phyloP scores from a whole-genome alignment of 176 grass and related monocot species.

The Urochloa ruziziensis region DNA sequence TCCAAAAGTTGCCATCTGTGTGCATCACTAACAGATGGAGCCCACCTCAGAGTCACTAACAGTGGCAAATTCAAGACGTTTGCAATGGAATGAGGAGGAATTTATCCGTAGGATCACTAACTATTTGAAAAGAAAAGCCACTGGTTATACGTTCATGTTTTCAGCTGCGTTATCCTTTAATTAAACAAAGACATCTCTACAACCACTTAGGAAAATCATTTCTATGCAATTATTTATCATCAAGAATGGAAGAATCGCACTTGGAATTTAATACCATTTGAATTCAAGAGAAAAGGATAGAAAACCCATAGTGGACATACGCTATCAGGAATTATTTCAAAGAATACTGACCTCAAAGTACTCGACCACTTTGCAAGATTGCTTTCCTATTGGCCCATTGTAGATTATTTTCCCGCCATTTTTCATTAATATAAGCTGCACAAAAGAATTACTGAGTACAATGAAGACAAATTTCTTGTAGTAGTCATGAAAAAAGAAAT shows the following conservation, averaged over 20 bases:
- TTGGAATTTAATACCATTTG: background rate
- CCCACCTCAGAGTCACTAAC: too few species aligned
- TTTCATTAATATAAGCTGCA: constrained; percentile 56
- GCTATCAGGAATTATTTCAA: background rate
- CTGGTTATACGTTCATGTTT: background rate
- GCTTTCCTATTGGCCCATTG: constrained; percentile 44
- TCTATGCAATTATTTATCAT: background rate
- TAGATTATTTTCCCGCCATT: constrained; percentile 73
- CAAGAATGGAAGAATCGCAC: background rate
- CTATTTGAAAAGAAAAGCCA: background rate
- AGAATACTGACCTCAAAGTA: constrained; percentile 55
- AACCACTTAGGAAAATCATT: background rate
- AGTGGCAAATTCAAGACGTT: too few species aligned
- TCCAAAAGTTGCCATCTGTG: too few species aligned
- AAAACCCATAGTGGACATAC: background rate
- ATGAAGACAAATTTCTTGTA: background rate
- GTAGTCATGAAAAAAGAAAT: background rate
- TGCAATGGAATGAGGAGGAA: too few species aligned
- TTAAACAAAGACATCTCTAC: background rate
- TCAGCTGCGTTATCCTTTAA: background rate
- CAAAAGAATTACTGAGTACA: background rate
- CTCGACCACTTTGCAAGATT: constrained; percentile 61
- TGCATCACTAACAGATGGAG: too few species aligned
- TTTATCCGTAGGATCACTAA: background rate
- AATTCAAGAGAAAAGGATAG: background rate